These are phyloP conservation scores for Diddensiella transvaalensis DNA, from an alignment of 805 yeast species.

Conservation along the genomic window DNA sequence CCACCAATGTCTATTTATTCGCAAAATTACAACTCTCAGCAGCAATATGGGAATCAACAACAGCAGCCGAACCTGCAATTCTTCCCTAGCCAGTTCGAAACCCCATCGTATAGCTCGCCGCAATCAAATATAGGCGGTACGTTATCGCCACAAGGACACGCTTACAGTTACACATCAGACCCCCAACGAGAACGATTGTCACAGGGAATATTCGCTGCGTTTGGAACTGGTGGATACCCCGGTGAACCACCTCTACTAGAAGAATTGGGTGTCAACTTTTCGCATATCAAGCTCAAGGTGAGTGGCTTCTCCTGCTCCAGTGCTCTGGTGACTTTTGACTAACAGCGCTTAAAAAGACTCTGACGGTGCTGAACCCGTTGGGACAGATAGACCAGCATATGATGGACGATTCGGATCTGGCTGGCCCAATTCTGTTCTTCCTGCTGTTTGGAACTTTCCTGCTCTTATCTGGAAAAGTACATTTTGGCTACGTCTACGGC, in stretches of 20 bases:
- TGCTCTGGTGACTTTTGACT: not conserved
- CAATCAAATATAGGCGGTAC: conserved; percentile 15
- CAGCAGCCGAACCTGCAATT: conserved; percentile 18
- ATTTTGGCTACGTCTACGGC: conserved; percentile 95
- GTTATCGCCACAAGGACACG: conserved; percentile 19
- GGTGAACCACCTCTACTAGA: conserved; percentile 93
- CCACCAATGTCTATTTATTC: conserved; percentile 22
- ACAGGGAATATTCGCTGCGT: conserved; percentile 82
- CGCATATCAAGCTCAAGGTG: conserved; percentile 65
- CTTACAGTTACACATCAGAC: conserved; percentile 21
- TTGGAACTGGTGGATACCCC: conserved; percentile 88
- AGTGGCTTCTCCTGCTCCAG: not conserved
- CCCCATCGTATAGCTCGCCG: conserved; percentile 15
- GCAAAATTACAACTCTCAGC: conserved; percentile 14
- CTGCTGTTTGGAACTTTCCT: conserved; percentile 79
- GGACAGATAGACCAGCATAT: conserved; percentile 65
- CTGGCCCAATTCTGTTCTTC: conserved; percentile 91
- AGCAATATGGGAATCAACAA: conserved; percentile 12
- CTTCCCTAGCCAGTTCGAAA: conserved; percentile 20
- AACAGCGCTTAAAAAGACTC: too few species aligned
- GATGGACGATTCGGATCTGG: conserved; percentile 85
- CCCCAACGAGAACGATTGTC: conserved; percentile 44
- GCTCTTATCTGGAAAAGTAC: conserved; percentile 83
- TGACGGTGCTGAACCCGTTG: conserved; percentile 79
- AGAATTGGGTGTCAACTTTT: conserved; percentile 89